These are phyloP conservation scores for Stygiomarasmius scandens DNA, from an alignment of 1,284 basidiomycete species.

Conservation along the genomic window DNA sequence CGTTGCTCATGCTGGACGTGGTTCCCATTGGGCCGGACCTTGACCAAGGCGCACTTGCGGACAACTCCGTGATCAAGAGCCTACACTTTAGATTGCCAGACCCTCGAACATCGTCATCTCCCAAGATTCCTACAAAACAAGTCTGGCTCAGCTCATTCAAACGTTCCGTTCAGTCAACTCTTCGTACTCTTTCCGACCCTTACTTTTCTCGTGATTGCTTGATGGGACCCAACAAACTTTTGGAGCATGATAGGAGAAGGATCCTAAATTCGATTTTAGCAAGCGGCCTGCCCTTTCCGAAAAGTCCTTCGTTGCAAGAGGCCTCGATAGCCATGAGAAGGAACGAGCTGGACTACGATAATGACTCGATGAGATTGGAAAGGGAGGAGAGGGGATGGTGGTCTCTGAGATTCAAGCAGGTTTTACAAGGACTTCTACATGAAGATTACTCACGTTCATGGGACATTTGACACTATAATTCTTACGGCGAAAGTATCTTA, in stretches of 20 bases:
- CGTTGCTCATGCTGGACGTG: slow-evolving; percentile 6
- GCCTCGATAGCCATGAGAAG: slow-evolving; percentile 2
- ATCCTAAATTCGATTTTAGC: slow-evolving; percentile 56
- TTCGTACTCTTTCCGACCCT: slow-evolving; percentile 14
- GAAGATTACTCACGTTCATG: no score
- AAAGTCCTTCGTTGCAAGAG: slow-evolving; percentile 66
- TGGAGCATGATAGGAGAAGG: slow-evolving; percentile 43
- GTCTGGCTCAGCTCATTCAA: slow-evolving; percentile 13
- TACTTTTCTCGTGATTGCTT: neutral
- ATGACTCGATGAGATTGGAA: slow-evolving; percentile 40
- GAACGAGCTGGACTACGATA: slow-evolving; percentile 19
- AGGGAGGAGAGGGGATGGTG: slow-evolving; percentile 81
- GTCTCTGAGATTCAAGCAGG: slow-evolving; percentile 72
- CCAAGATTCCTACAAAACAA: slow-evolving; percentile 1
- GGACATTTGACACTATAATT: no score
- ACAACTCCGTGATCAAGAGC: neutral
- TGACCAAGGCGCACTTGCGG: slow-evolving; percentile 27
- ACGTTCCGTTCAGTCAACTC: slow-evolving; percentile 8
- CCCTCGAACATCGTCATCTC: neutral
- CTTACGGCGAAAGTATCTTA: no score
- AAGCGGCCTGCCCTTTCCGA: slow-evolving; percentile 65
- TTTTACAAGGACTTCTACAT: slow-evolving; percentile 48
- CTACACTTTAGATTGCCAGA: slow-evolving; percentile 4
- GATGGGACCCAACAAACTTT: slow-evolving; percentile 7
- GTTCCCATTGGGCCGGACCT: slow-evolving; percentile 8